Evolutionary conservation across 1,139 yeast genomes (phyloP).

Genomic region (Pichia sp.): DNA sequence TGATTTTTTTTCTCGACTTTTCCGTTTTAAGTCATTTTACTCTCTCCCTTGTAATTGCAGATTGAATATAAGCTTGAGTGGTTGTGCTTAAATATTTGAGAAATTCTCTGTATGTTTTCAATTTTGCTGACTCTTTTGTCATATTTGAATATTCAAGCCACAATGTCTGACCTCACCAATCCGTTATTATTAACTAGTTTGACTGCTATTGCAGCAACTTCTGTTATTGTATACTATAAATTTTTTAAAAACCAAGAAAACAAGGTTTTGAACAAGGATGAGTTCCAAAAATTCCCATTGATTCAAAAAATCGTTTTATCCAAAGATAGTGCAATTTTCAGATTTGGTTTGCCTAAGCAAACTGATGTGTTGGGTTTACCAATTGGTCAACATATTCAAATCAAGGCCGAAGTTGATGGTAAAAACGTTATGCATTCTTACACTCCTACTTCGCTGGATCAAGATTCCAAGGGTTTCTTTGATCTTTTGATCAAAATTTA

Average conservation of each 20-base stretch:
- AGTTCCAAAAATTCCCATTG: constrained; percentile 75
- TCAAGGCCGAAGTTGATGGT: constrained; percentile 66
- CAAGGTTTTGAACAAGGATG: constrained; percentile 55
- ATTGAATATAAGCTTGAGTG: no score
- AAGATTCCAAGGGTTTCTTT: constrained; percentile 71
- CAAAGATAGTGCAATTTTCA: constrained; percentile 78
- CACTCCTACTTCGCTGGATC: constrained; percentile 88
- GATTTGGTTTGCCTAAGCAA: constrained; percentile 75
- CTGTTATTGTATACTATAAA: neutral
- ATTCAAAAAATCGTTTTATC: constrained; percentile 70
- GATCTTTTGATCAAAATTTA: constrained; percentile 90
- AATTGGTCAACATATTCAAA: constrained; percentile 87
- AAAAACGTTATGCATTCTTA: constrained; percentile 86
- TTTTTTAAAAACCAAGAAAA: constrained; percentile 28
- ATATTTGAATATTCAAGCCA: neutral
- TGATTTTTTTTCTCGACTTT: no score
- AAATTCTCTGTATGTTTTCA: no score
- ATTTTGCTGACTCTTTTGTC: neutral
- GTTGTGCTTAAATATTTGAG: no score
- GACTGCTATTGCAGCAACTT: neutral
- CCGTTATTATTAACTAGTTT: neutral
- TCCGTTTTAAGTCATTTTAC: no score
- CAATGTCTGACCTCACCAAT: neutral
- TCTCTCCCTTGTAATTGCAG: no score
- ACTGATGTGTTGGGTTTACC: constrained; percentile 82